Evolutionary conservation across 179 eudicot genomes (phyloP), one percentile per base, ranked within the genome.

Genomic region (Corrigiola litoralis): DNA sequence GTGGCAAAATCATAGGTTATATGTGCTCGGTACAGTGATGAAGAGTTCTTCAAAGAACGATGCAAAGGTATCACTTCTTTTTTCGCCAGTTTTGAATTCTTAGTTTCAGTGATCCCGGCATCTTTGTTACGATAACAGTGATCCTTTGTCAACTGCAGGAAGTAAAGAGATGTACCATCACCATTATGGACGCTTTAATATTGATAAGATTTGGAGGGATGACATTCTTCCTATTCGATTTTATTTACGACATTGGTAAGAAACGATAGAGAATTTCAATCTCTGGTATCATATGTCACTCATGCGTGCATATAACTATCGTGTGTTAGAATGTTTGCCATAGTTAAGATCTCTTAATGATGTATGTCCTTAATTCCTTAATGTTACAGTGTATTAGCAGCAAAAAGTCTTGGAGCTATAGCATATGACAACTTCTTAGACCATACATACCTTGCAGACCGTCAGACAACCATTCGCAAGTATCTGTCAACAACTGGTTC

Each of bases 41-140:
- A 92, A 59, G 98, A 92, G 69, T 92, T 87, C 71, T 72, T 92
- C 36, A 72, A 69, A 38, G 76, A 75, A 38, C 80, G 96, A 80
- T 90, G 95, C 68, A 73, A 85, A 88, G 97, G 99, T 94, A 78
- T 67, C n/a, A n/a, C n/a, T n/a, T n/a, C n/a, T n/a, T n/a, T n/a
- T n/a, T n/a, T n/a, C n/a, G n/a, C n/a, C n/a, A n/a, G n/a, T n/a
- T n/a, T n/a, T n/a, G n/a, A n/a, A n/a, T n/a, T n/a, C n/a, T n/a
- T n/a, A n/a, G n/a, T n/a, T n/a, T n/a, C n/a, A n/a, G n/a, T n/a
- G n/a, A n/a, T n/a, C 61, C n/a, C n/a, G n/a, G n/a, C n/a, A n/a
- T n/a, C n/a, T n/a, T n/a, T n/a, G n/a, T n/a, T n/a, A n/a, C n/a
- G n/a, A 40, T 29, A 27, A n/a, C n/a, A n/a, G n/a, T n/a, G n/a